Evolutionary conservation across 345 rosid species (phyloP), one percentile per base, ranked within the genome.

Genomic region (Corchorus capsularis): DNA sequence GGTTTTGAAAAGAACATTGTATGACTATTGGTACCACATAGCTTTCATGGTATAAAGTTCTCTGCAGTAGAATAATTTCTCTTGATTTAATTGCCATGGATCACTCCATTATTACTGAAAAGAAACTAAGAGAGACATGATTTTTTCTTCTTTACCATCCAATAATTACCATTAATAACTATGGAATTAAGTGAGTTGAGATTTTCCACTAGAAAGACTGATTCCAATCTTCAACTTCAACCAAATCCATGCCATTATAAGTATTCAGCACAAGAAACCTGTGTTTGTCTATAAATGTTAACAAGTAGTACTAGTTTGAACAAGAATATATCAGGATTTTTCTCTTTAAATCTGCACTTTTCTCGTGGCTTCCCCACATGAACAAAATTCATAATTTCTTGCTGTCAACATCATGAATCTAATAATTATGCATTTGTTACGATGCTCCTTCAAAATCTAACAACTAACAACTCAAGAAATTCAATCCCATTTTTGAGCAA

Each of bases 161-260:
- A 35, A 73, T 15, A 35, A 73, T 15, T 61, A 16, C 45, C 43
- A 60, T 69, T 41, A 1, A 61, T 50, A 4, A 59, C 15, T 27
- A 50, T 16, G 20, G 5, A 45, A n/a, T n/a, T n/a, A n/a, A 27
- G 62, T 37, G 66, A 17, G 20, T 54, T 39, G 13, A 50, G 1
- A 72, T 20, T 56, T 20, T 20, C 43, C 50, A 45, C 41, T 22
- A 41, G 11, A 41, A 59, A 27, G 39, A 45, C 47, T 27, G 34
- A 47, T 16, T 46, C 6, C 43, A 39, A 39, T 39, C 6, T 39
- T 76, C 22, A 70, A 47, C 16, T 27, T 57, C 50, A n/a, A 75
- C 54, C 69, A 76, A 27, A 59, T 5, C 70, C 27, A 35, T 71
- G 72, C 72, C 39, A 66, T 76, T 75, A 56, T 20, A 54, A 75